phyloP scores from a whole-genome alignment of 805 yeast species.

The Wickerhamomyces bisporus region DNA sequence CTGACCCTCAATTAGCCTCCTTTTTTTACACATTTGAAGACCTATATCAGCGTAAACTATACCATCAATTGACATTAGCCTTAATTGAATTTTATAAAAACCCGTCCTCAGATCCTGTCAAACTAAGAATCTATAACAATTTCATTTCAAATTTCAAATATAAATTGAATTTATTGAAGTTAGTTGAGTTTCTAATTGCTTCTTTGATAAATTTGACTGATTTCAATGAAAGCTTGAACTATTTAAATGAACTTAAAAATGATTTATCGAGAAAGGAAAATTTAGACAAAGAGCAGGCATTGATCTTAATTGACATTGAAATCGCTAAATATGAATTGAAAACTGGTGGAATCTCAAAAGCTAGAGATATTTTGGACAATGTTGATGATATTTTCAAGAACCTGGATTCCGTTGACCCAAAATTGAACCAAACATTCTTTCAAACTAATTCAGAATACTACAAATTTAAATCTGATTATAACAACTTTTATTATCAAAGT shows the following conservation, averaged over 20 bases:
- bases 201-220: conserved; percentile 42
- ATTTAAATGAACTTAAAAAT: conserved; percentile 38
- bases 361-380: conserved; percentile 63
- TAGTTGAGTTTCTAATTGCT: conserved; percentile 65
- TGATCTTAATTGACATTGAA: conserved; percentile 58
- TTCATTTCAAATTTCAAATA: conserved; percentile 64
- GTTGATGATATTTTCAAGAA: conserved; percentile 53
- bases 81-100: conserved; percentile 56
- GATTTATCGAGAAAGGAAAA: conserved; percentile 38
- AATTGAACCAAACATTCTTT: conserved; percentile 79
- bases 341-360: conserved; percentile 48
- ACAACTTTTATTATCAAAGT: conserved; percentile 74
- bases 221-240: conserved; percentile 43
- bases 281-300: conserved; percentile 47
- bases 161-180: conserved; percentile 73
- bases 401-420: conserved; percentile 49
- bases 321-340: conserved; percentile 66
- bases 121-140: conserved; percentile 62
- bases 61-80: conserved; percentile 86
- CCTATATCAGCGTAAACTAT: conserved; percentile 78
- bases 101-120: conserved; percentile 46
- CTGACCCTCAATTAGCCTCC: conserved; percentile 59
- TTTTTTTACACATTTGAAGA: conserved; percentile 73
- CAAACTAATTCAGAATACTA: conserved; percentile 72
- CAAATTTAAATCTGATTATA: conserved; percentile 73